phyloP scores from a whole-genome alignment of 75 land plant species.

The Gnetum montanum region DNA sequence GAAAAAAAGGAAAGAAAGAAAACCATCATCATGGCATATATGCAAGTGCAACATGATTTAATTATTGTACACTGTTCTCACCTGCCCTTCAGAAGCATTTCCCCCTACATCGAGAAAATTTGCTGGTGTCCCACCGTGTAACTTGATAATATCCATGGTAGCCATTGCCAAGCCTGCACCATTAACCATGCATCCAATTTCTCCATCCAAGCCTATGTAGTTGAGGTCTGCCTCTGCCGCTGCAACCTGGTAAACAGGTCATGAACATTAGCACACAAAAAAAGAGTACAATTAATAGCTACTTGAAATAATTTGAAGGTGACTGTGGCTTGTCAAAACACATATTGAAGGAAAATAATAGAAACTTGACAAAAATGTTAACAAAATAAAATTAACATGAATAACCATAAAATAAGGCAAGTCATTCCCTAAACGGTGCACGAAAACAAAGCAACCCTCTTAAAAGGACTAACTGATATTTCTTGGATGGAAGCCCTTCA shows the following conservation, averaged over 20 bases:
- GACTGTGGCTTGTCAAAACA: not conserved
- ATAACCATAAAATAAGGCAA: not conserved
- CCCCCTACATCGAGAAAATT: conserved; percentile 99
- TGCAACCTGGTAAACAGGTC: conserved; percentile 53
- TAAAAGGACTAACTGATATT: not conserved
- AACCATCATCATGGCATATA: not conserved
- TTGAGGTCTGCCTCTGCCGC: conserved; percentile 94
- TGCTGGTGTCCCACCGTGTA: conserved; percentile 97
- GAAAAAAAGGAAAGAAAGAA: not conserved
- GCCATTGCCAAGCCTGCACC: conserved; percentile 99
- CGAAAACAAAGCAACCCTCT: not conserved
- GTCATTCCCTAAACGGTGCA: not conserved
- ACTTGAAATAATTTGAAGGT: no score
- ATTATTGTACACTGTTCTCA: no score
- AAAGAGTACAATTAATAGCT: no score
- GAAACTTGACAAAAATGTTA: no score
- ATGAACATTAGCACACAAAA: not conserved
- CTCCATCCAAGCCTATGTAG: conserved; percentile 96
- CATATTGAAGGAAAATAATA: not conserved
- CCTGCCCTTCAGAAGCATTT: conserved; percentile 93
- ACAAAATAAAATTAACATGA: no score
- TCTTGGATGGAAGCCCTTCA: no score
- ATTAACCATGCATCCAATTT: conserved; percentile 99
- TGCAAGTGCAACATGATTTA: no score
- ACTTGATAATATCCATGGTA: conserved; percentile 95